A percentile compares a stretch with the other conserved stretches of the same genome.
Conservation (phyloP, 1,284 basidiomycete species). For the Ceratobasidium sp. region DNA sequence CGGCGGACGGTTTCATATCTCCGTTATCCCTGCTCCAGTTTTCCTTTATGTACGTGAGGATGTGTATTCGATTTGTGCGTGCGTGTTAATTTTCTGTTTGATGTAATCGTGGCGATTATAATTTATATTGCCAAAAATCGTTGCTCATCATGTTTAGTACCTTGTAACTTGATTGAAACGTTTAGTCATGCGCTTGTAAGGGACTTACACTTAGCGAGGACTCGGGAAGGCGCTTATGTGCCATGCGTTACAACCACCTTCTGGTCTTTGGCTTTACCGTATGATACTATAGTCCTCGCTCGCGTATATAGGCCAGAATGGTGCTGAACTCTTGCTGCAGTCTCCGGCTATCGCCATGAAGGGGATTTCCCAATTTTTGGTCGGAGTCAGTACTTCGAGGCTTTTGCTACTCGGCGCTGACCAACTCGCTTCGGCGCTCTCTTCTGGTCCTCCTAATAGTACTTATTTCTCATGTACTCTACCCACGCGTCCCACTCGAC, state of each 20-base stretch:
- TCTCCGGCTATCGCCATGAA: slow-evolving; percentile 10
- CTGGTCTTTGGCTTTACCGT: not conserved
- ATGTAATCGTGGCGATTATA: too few relatives aligned
- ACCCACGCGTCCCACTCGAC: too few relatives aligned
- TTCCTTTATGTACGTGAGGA: not conserved
- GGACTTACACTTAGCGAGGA: too few relatives aligned
- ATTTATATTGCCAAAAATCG: too few relatives aligned
- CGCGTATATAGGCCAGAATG: slow-evolving; percentile 19
- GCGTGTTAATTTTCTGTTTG: too few relatives aligned
- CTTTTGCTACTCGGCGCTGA: not conserved
- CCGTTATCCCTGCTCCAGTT: not conserved
- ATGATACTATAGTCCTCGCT: slow-evolving; percentile 9
- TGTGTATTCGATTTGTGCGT: not conserved
- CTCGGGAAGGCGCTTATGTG: not conserved
- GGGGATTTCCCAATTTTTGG: not conserved
- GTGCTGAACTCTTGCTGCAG: not conserved
- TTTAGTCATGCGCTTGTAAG: too few relatives aligned
- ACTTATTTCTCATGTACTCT: too few relatives aligned
- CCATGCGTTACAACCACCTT: not conserved
- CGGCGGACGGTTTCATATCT: not conserved
- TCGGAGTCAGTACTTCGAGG: not conserved
- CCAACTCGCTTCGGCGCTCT: too few relatives aligned
- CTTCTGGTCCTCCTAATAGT: too few relatives aligned
- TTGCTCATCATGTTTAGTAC: too few relatives aligned
- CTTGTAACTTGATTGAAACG: too few relatives aligned